Evolutionary conservation across 2,329 filamentous ascomycete species (phyloP).

Genomic region (Leptographium lundbergii): DNA sequence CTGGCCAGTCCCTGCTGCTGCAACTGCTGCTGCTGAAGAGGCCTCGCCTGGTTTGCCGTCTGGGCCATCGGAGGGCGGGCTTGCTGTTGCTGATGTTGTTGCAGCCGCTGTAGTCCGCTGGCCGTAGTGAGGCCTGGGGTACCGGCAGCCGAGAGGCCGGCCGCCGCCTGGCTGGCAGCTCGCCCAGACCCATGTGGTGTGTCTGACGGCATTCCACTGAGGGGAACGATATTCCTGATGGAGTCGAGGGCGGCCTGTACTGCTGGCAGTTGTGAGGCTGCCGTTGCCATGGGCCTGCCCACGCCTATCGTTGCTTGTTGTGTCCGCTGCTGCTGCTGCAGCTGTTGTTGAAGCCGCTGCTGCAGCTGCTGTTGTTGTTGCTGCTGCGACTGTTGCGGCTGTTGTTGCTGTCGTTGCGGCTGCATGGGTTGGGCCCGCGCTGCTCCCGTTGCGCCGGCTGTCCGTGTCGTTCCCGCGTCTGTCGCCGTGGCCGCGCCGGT

Average conservation of each 20-base stretch:
- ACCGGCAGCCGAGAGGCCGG: background rate
- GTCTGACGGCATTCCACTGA: background rate
- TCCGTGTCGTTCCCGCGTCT: background rate
- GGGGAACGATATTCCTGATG: background rate
- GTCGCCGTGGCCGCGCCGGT: background rate
- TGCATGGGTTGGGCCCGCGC: background rate
- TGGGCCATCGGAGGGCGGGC: background rate
- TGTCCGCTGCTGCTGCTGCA: background rate
- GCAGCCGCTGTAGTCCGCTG: background rate
- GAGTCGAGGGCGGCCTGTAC: background rate
- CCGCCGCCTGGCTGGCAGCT: background rate
- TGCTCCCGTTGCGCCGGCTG: background rate
- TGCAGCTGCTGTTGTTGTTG: too few species aligned
- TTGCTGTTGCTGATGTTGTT: background rate
- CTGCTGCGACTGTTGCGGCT: background rate
- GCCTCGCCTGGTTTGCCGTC: background rate
- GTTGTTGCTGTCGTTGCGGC: background rate
- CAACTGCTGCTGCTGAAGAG: background rate
- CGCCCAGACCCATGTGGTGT: background rate
- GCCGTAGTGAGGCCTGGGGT: background rate
- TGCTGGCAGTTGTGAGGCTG: background rate
- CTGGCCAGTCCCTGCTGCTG: background rate
- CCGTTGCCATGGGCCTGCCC: background rate
- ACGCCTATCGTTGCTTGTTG: background rate
- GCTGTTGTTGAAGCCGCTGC: background rate